A percentile compares a stretch with the other conserved stretches of the same genome.
Conservation (phyloP, 2,329 filamentous ascomycete species). For the Neonectria magnoliae region DNA sequence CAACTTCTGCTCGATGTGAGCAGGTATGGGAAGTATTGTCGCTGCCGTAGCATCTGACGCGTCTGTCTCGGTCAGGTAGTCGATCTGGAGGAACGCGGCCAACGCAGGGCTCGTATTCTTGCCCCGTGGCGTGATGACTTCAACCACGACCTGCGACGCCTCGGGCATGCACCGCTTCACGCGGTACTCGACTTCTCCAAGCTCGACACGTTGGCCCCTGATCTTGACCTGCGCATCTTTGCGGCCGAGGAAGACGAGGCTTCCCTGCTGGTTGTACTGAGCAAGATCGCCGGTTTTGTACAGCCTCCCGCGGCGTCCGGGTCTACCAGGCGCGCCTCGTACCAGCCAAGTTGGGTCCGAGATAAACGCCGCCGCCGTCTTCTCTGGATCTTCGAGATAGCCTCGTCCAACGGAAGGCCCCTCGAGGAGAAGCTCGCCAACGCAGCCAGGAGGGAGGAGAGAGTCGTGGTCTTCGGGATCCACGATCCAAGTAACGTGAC, state of each 20-base stretch:
- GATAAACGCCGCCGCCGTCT: constrained; percentile 41
- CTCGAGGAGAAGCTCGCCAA: constrained; percentile 39
- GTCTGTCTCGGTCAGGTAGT: neutral
- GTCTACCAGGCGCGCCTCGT: constrained; percentile 34
- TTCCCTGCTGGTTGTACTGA: constrained; percentile 44
- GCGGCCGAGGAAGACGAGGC: constrained; percentile 54
- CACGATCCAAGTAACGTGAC: constrained; percentile 32
- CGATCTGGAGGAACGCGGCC: neutral
- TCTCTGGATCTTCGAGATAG: constrained; percentile 27
- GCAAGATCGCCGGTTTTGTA: constrained; percentile 27
- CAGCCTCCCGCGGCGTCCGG: constrained; percentile 6
- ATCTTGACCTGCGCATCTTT: constrained; percentile 66
- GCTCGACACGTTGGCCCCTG: constrained; percentile 49
- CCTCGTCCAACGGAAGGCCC: constrained; percentile 31
- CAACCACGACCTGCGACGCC: neutral
- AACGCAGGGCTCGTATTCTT: neutral
- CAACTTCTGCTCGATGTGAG: constrained; percentile 8
- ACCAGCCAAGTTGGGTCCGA: constrained; percentile 38
- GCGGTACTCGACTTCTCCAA: neutral
- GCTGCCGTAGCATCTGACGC: neutral
- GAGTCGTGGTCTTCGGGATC: constrained; percentile 28
- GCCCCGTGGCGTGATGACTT: neutral
- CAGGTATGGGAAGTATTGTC: neutral
- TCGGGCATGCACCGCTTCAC: neutral
- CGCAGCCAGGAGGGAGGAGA: constrained; percentile 27